Conservation (phyloP, 1,139 yeast species). For the Zygosaccharomyces sapae region DNA sequence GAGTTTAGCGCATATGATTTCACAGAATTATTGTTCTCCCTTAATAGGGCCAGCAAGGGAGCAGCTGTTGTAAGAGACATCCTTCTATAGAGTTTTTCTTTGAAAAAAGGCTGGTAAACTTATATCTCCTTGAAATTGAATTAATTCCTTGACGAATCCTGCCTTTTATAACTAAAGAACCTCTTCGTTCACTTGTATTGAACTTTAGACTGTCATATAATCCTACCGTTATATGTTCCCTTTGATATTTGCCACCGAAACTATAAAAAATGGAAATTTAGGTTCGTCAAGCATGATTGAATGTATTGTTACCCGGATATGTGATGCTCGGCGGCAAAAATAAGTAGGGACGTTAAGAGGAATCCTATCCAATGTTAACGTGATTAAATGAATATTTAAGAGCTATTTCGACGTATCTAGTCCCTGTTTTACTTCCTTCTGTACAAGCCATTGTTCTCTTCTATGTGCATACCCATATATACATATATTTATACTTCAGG, state of each 20-base stretch:
- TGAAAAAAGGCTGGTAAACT: slow-evolving; percentile 36
- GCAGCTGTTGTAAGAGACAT: slow-evolving; percentile 78
- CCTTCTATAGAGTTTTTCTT: not conserved
- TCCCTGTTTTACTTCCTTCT: not conserved
- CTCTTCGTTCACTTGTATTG: not conserved
- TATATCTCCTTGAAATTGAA: not conserved
- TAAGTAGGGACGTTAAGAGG: too few relatives aligned
- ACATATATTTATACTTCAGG: slow-evolving; percentile 44
- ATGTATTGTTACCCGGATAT: not conserved
- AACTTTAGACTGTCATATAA: not conserved
- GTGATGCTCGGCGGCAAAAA: not conserved
- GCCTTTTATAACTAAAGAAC: not conserved
- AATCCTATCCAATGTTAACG: too few relatives aligned
- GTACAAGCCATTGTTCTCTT: too few relatives aligned
- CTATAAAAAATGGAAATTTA: not conserved
- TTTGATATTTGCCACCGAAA: slow-evolving; percentile 16
- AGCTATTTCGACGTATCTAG: too few relatives aligned
- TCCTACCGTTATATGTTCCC: not conserved
- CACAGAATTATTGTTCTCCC: slow-evolving; percentile 72
- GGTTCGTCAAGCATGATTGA: not conserved
- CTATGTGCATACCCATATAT: slow-evolving; percentile 25
- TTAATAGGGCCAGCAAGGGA: slow-evolving; percentile 81
- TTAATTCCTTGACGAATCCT: not conserved
- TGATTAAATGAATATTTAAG: too few relatives aligned
- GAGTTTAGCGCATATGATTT: slow-evolving; percentile 83